Conservation (phyloP, 1,284 basidiomycete genomes). For the Puccinia novopanici region DNA sequence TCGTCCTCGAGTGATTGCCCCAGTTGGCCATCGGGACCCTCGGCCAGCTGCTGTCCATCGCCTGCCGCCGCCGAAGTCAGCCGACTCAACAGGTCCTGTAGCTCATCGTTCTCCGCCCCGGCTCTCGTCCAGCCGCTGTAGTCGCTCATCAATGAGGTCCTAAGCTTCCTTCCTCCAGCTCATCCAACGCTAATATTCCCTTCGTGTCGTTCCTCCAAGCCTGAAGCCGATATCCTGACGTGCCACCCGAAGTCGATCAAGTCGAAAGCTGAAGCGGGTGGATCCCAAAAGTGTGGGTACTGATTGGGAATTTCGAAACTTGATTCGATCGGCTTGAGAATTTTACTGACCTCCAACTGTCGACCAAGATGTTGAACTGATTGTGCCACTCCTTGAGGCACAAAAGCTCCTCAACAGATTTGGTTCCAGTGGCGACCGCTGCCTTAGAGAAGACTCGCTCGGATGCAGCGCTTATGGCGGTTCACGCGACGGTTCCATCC, state of each 20-base stretch:
- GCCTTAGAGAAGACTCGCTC: too few species aligned
- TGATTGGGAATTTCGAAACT: too few species aligned
- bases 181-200: neutral
- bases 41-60: neutral
- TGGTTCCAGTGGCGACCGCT: too few species aligned
- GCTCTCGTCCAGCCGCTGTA: neutral
- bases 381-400: too few species aligned
- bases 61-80: slow-evolving; percentile 3
- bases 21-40: neutral
- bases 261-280: too few species aligned
- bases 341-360: too few species aligned
- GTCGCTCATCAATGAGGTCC: neutral
- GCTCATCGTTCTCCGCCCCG: neutral
- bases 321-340: too few species aligned
- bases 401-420: too few species aligned
- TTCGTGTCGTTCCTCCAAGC: neutral
- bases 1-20: neutral
- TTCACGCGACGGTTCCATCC: too few species aligned
- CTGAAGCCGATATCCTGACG: neutral
- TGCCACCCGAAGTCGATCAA: neutral
- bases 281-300: too few species aligned
- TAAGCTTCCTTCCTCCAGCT: neutral
- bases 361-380: too few species aligned
- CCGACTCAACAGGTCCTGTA: slow-evolving; percentile 6
- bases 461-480: too few species aligned